Conservation (phyloP, 192 early-diverging fungal species). For the Coemansia sp. region DNA sequence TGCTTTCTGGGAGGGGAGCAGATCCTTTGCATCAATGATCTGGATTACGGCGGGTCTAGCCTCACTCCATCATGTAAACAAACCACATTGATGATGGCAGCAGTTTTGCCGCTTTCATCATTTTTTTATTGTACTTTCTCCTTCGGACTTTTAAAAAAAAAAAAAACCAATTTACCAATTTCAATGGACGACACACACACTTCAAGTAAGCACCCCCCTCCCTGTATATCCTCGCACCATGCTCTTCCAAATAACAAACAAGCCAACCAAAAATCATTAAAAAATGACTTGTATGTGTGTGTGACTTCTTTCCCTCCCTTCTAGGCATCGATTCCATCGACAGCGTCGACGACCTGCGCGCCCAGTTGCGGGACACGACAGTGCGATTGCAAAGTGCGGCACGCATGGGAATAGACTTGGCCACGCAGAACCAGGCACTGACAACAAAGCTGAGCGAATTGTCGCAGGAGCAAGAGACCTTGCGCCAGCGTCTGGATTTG, state of each 20-base stretch:
- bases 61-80: background rate
- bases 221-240: background rate
- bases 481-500: slow-evolving; percentile 28
- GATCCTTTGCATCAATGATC: background rate
- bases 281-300: background rate
- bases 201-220: slow-evolving; percentile 11
- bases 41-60: no score
- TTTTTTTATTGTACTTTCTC: no score
- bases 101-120: background rate
- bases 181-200: background rate
- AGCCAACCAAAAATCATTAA: no score
- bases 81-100: background rate
- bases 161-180: background rate
- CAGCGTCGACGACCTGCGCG: slow-evolving; percentile 29
- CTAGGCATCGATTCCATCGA: slow-evolving; percentile 27
- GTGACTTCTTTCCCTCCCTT: background rate
- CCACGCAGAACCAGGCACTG: slow-evolving; percentile 38
- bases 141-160: background rate
- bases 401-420: slow-evolving; percentile 44
- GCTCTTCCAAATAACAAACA: background rate
- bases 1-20: no score
- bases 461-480: slow-evolving; percentile 22
- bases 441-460: slow-evolving; percentile 18
- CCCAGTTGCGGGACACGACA: slow-evolving; percentile 39
- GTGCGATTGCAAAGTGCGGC: slow-evolving; percentile 37